Evolutionary conservation across 371 early-diverging fungal genomes (phyloP).

Genomic region (Dinochytrium kinnereticum): DNA sequence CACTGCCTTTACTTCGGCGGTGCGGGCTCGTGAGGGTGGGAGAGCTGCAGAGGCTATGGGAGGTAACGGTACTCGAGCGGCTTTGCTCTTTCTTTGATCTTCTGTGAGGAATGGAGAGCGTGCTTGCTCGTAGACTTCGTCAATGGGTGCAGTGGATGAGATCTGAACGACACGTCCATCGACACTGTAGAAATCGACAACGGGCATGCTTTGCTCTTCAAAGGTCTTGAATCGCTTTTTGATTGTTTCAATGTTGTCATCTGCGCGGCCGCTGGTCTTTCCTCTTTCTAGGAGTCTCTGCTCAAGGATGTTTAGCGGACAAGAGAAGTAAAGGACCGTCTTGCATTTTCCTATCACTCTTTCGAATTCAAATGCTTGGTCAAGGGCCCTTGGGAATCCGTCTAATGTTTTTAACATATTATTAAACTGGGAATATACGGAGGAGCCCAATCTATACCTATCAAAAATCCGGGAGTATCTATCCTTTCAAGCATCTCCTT

Average conservation of each 20-base stretch:
- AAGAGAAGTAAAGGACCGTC: constrained; percentile 52
- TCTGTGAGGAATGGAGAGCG: constrained; percentile 22
- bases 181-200: constrained; percentile 57
- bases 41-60: too few species aligned
- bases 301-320: constrained; percentile 49
- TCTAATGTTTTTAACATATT: too few species aligned
- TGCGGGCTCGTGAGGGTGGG: not conserved
- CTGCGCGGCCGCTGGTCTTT: constrained; percentile 60
- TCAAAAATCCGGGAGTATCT: constrained; percentile 35
- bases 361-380: constrained; percentile 44
- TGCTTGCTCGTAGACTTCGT: constrained; percentile 50
- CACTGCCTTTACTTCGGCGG: not conserved
- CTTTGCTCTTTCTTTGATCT: not conserved
- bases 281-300: constrained; percentile 59
- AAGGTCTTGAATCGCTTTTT: constrained; percentile 58
- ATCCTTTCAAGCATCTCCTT: constrained; percentile 10
- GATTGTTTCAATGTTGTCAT: constrained; percentile 64
- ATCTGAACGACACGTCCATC: constrained; percentile 32
- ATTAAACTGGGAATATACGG: too few species aligned
- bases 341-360: constrained; percentile 42
- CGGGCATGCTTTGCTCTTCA: constrained; percentile 57
- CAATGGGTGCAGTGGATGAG: constrained; percentile 28
- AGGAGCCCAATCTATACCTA: constrained; percentile 36
- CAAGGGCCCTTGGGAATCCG: constrained; percentile 44
- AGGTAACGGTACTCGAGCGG: constrained; percentile 19